Evolutionary conservation across 2,329 filamentous ascomycete species (phyloP).

Genomic region (Parasarocladium wereldwijsianum): DNA sequence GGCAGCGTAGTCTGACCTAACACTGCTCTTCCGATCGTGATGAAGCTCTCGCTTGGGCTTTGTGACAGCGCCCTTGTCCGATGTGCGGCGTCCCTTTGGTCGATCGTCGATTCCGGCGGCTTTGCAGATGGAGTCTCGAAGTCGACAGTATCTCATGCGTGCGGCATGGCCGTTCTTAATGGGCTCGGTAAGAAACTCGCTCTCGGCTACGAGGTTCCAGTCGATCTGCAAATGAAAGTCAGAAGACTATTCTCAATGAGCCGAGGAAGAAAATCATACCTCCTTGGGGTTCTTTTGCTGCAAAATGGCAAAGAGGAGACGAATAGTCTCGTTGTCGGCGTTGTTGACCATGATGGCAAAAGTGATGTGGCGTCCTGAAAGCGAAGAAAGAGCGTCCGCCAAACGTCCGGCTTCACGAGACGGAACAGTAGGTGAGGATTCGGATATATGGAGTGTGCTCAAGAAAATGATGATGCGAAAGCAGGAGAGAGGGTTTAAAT

Average conservation of each 20-base stretch:
- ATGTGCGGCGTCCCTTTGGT: constrained; percentile 24
- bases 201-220: constrained; percentile 40
- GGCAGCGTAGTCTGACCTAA: constrained; percentile 24
- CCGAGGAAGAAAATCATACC: constrained; percentile 23
- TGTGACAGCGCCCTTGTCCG: constrained; percentile 26
- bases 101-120: constrained; percentile 1
- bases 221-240: constrained; percentile 30
- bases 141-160: constrained; percentile 44
- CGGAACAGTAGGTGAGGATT: background rate
- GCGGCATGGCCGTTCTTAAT: constrained; percentile 47
- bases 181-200: constrained; percentile 35
- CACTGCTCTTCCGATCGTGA: constrained; percentile 18
- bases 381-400: background rate
- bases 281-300: constrained; percentile 46
- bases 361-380: constrained; percentile 3
- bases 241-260: constrained; percentile 4
- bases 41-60: constrained; percentile 26
- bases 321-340: constrained; percentile 37
- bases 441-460: background rate
- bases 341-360: constrained; percentile 31
- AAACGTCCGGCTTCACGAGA: background rate
- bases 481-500: background rate
- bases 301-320: constrained; percentile 44
- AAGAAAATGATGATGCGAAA: background rate
- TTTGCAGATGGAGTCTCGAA: constrained; percentile 16